Percentiles rank a stretch among this genome's conserved stretches.
Conservation (phyloP, 2,329 filamentous ascomycete genomes). For the Penicillium capsulatum region DNA sequence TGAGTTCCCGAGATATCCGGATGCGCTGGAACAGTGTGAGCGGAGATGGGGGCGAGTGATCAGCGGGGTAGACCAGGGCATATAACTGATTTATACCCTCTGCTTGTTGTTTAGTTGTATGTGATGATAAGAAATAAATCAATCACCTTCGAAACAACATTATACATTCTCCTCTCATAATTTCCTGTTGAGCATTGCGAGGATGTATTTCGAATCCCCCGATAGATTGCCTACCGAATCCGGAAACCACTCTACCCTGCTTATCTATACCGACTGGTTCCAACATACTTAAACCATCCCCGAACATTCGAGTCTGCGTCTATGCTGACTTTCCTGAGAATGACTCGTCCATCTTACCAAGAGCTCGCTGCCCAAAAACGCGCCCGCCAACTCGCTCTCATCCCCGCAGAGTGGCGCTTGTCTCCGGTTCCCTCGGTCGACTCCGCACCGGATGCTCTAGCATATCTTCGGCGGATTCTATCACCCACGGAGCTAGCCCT, state of each 20-base stretch:
- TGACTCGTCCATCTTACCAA: slow-evolving; percentile 15
- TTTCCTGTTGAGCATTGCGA: too few species aligned
- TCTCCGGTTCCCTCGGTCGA: slow-evolving; percentile 19
- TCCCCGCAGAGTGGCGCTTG: slow-evolving; percentile 24
- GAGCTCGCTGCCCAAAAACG: slow-evolving; percentile 25
- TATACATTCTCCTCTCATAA: too few species aligned
- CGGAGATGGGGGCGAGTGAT: slow-evolving; percentile 32
- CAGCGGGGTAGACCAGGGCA: too few species aligned
- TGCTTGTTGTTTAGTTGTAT: too few species aligned
- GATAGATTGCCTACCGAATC: slow-evolving; percentile 23
- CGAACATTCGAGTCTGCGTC: too few species aligned
- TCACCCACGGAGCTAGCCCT: slow-evolving; percentile 18
- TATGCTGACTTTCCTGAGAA: too few species aligned
- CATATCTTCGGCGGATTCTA: slow-evolving; percentile 16
- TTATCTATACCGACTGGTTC: too few species aligned
- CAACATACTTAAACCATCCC: too few species aligned
- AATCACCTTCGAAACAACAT: too few species aligned
- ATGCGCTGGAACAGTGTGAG: slow-evolving; percentile 33
- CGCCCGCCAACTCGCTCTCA: slow-evolving; percentile 19
- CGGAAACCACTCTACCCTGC: slow-evolving; percentile 23
- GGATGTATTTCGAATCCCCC: too few species aligned
- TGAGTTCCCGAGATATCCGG: slow-evolving; percentile 39
- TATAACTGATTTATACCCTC: too few species aligned
- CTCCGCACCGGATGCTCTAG: slow-evolving; percentile 18
- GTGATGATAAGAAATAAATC: too few species aligned